These are phyloP conservation scores for Pythium phragmiticola DNA, from an alignment of 352 stramenopile genomes.

Conservation along the genomic window DNA sequence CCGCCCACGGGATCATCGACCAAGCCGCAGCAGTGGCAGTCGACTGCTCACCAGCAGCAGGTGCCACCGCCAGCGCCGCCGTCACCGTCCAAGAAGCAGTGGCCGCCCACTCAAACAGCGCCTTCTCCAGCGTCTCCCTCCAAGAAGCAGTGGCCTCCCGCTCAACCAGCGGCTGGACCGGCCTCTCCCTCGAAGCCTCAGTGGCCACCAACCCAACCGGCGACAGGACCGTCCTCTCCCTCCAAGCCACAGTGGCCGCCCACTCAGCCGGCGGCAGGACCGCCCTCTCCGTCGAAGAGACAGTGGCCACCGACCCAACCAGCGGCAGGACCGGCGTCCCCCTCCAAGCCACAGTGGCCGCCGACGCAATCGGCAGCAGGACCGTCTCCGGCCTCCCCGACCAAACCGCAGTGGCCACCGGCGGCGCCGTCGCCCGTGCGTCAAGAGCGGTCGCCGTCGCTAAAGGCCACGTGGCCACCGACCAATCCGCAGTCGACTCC, in stretches of 20 bases:
- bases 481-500: conserved; percentile 13
- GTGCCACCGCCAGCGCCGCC: too few relatives aligned
- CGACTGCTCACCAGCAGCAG: too few relatives aligned
- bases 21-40: too few relatives aligned
- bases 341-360: conserved; percentile 35
- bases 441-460: conserved; percentile 21
- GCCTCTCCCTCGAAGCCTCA: conserved; percentile 18
- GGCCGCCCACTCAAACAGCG: too few relatives aligned
- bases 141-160: too few relatives aligned
- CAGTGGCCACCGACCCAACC: conserved; percentile 39
- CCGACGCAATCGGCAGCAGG: conserved; percentile 8
- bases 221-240: neutral
- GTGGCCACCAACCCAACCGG: conserved; percentile 23
- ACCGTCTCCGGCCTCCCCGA: neutral
- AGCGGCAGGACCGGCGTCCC: conserved; percentile 20
- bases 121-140: too few relatives aligned
- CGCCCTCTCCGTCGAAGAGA: conserved; percentile 27
- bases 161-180: neutral
- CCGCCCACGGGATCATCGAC: conserved; percentile 33
- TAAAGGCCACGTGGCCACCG: conserved; percentile 47
- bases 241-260: conserved; percentile 24
- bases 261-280: conserved; percentile 5
- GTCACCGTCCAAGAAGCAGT: too few relatives aligned
- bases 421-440: conserved; percentile 22
- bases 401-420: conserved; percentile 32